phyloP scores from a whole-genome alignment of 371 early-diverging fungal species.

The Actinomortierella wolfii region DNA sequence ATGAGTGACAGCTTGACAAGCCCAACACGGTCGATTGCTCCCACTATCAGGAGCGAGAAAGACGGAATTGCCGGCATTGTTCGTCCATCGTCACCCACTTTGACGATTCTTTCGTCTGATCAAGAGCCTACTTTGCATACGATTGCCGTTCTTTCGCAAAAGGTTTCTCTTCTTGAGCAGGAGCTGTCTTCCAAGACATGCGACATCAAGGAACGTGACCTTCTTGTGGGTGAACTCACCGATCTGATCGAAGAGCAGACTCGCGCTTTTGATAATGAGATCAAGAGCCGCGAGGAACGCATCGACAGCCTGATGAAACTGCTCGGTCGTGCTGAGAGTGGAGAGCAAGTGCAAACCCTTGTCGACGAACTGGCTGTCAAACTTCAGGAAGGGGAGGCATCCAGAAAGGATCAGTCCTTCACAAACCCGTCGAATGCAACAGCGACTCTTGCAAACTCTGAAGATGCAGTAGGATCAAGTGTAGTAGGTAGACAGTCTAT shows the following conservation, averaged over 20 bases:
- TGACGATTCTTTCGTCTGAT: conserved; percentile 21
- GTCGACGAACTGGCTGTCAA: conserved; percentile 35
- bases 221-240: conserved; percentile 34
- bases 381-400: conserved; percentile 25
- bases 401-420: background rate
- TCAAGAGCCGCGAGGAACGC: conserved; percentile 26
- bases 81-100: conserved; percentile 24
- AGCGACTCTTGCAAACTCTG: too few species aligned
- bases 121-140: conserved; percentile 32
- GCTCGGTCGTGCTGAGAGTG: conserved; percentile 20
- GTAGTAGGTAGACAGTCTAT: too few species aligned
- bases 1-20: conserved; percentile 18
- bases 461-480: too few species aligned
- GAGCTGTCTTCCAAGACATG: conserved; percentile 38
- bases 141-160: conserved; percentile 37
- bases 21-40: background rate
- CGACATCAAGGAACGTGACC: conserved; percentile 41
- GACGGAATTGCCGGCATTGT: background rate
- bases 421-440: too few species aligned
- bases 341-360: conserved; percentile 28
- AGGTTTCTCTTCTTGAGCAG: conserved; percentile 38
- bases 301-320: conserved; percentile 22
- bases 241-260: conserved; percentile 37
- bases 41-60: background rate
- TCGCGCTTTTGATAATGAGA: conserved; percentile 20